Conservation (phyloP, 805 yeast species). For the Yarrowia keelungensis region DNA sequence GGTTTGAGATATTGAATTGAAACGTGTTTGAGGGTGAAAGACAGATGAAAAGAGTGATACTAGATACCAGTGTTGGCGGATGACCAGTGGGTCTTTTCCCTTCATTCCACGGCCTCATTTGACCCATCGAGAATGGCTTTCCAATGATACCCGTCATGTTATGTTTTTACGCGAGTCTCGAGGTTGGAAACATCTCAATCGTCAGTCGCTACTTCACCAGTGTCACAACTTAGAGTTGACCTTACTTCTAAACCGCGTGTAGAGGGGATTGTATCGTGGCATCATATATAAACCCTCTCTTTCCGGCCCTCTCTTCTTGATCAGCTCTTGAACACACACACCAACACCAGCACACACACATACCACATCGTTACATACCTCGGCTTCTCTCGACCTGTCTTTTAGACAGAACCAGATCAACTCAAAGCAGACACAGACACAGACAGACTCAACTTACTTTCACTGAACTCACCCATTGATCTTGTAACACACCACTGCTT, state of each 20-base stretch:
- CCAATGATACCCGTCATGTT: conserved; percentile 17
- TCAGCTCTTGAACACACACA: conserved; percentile 4
- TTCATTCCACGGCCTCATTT: too few relatives aligned
- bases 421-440: not conserved
- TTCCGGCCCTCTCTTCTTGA: not conserved
- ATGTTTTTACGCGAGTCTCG: not conserved
- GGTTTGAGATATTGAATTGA: not conserved
- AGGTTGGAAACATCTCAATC: too few relatives aligned
- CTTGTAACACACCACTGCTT: too few relatives aligned
- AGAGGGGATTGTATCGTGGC: not conserved
- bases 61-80: not conserved
- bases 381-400: not conserved
- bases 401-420: not conserved
- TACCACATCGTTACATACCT: too few relatives aligned
- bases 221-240: conserved; percentile 16
- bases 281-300: conserved; percentile 11
- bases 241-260: not conserved
- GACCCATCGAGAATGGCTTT: conserved; percentile 21
- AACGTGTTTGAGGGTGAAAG: too few relatives aligned
- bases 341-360: not conserved
- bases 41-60: not conserved
- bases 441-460: too few relatives aligned
- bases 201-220: not conserved
- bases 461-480: too few relatives aligned
- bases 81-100: too few relatives aligned